Conservation (phyloP, 2,329 filamentous ascomycete species). For the Penicillium sp. region DNA sequence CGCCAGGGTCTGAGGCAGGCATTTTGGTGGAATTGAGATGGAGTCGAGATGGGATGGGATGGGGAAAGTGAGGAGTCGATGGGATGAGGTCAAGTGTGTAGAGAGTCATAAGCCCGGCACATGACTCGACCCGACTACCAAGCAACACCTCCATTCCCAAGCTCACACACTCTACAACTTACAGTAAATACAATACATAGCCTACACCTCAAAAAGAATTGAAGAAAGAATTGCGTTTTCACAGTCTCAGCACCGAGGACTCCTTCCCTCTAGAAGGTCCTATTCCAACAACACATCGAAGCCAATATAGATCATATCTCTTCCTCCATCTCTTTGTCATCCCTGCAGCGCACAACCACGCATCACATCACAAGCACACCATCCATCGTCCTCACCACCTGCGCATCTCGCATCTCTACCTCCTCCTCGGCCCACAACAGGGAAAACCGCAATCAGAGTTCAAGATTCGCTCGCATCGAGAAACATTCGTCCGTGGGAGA, state of each 20-base stretch:
- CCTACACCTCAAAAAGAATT: neutral
- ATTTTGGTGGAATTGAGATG: constrained; percentile 43
- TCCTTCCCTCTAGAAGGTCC: constrained; percentile 28
- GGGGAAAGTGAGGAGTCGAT: constrained; percentile 3
- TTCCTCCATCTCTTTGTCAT: constrained; percentile 8
- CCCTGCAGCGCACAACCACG: constrained; percentile 30
- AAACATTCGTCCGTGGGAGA: constrained; percentile 44
- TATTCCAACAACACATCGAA: constrained; percentile 31
- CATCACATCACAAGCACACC: constrained; percentile 8
- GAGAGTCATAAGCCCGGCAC: constrained; percentile 3
- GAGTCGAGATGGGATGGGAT: constrained; percentile 9
- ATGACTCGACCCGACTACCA: neutral
- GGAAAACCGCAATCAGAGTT: constrained; percentile 37
- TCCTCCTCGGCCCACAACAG: constrained; percentile 37
- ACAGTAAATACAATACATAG: neutral
- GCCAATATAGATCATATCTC: constrained; percentile 12
- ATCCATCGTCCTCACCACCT: constrained; percentile 26
- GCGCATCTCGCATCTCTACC: constrained; percentile 39
- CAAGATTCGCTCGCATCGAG: constrained; percentile 38
- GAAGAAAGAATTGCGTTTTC: constrained; percentile 32
- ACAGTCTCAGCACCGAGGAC: constrained; percentile 35
- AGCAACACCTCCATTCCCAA: neutral
- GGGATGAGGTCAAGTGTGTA: constrained; percentile 1
- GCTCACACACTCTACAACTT: neutral
- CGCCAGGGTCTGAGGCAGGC: constrained; percentile 60